phyloP scores from a whole-genome alignment of 2,329 filamentous ascomycete genomes.

The Graphilbum ipis-grandicollis region DNA sequence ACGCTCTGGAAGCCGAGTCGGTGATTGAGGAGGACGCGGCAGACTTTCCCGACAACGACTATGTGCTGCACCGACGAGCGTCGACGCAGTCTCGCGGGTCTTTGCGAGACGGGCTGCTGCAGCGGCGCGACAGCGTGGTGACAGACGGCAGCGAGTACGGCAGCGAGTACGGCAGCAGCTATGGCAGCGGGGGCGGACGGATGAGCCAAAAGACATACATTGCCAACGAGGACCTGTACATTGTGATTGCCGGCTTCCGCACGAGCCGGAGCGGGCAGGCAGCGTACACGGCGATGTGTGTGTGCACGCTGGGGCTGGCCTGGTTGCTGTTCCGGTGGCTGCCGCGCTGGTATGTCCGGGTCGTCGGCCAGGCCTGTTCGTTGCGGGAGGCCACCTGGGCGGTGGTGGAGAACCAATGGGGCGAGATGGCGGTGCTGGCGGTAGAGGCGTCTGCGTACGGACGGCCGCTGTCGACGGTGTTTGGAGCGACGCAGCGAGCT shows the following conservation, averaged over 20 bases:
- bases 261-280: slow-evolving; percentile 55
- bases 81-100: slow-evolving; percentile 41
- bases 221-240: slow-evolving; percentile 80
- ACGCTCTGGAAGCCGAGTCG: slow-evolving; percentile 10
- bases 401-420: slow-evolving; percentile 93
- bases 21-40: slow-evolving; percentile 18
- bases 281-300: slow-evolving; percentile 53
- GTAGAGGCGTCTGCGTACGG: slow-evolving; percentile 39
- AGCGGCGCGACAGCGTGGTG: slow-evolving; percentile 49
- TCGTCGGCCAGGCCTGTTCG: slow-evolving; percentile 52
- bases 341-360: slow-evolving; percentile 64
- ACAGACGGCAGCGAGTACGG: slow-evolving; percentile 40
- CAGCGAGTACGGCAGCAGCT: neutral
- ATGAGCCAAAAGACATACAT: slow-evolving; percentile 86
- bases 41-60: slow-evolving; percentile 24
- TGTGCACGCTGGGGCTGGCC: slow-evolving; percentile 55
- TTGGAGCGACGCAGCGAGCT: slow-evolving; percentile 33
- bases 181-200: slow-evolving; percentile 32
- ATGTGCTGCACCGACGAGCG: slow-evolving; percentile 39
- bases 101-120: slow-evolving; percentile 47
- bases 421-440: slow-evolving; percentile 65
- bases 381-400: slow-evolving; percentile 75
- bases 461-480: slow-evolving; percentile 41
- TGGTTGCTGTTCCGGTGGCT: slow-evolving; percentile 84
- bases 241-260: slow-evolving; percentile 80